Base-by-base conservation (phyloP, 805 yeast species). In the Starmerella asiatica region DNA sequence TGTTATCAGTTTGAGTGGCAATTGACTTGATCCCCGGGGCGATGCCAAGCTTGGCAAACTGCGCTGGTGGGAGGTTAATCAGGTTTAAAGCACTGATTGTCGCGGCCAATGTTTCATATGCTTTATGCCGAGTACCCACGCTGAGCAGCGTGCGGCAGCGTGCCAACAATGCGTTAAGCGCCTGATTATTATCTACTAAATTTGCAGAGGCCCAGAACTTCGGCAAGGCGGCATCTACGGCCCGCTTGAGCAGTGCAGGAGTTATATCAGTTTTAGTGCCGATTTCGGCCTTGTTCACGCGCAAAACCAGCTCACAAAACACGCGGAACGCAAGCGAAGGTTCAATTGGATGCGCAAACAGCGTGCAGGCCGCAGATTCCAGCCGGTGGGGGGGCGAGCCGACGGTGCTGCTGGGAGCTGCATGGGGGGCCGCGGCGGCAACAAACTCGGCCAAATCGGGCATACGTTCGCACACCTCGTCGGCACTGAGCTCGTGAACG, bases 141-240 rank as follows among this genome's bases (percentile, higher is more conserved):
- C 46, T 37, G 36, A 50, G 36, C 51, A 49, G 48, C 41, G 42
- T 50, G 26, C 51, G 46, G 32, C 44, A 38, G 8, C 54, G 42
- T 9, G 45, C 45, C 8, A 40, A 18, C 21, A 45, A 30, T n/a
- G 39, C 40, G 21, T 16, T 28, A 11, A 36, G 18, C 18, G 6
- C 9, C 17, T 26, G 37, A 9, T 15, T 21, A 19, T 21, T 32
- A 4, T 11, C 19, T n/a, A 15, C 9, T 2, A 23, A 19, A 3
- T 20, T 16, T 8, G 44, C 36, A 5, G 30, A 5, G 12, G 15
- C 23, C 44, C 44, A 40, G 27, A 40, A 37, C 5, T 15, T 12
- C 23, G 32, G 17, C 12, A 43, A 36, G 14, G 48, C 46, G 23
- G 28, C 30, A 19, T 26, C n/a, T 9, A 37, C 33, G 3, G 39